phyloP scores from a whole-genome alignment of 2,329 filamentous ascomycete species.

The Endocalyx cinctus region DNA sequence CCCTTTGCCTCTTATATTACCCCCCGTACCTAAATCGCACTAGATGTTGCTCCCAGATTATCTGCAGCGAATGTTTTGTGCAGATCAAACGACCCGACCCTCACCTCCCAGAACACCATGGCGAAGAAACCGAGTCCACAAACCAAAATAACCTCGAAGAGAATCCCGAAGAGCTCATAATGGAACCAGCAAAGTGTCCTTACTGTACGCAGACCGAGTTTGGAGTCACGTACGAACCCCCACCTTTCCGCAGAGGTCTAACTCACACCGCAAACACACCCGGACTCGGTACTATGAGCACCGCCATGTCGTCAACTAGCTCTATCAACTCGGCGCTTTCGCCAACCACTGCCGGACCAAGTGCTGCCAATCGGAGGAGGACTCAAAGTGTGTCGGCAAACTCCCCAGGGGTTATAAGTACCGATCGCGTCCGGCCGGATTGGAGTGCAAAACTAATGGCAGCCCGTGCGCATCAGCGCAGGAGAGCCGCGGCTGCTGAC shows the following conservation, averaged over 20 bases:
- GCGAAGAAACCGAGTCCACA: constrained; percentile 31
- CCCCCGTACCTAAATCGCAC: constrained; percentile 93
- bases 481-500: constrained; percentile 86
- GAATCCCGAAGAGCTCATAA: constrained; percentile 66
- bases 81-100: constrained; percentile 86
- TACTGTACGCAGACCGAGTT: constrained; percentile 96
- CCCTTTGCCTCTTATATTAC: constrained; percentile 95
- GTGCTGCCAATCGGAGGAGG: constrained; percentile 38
- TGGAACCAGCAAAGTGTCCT: constrained; percentile 86
- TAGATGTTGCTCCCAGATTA: constrained; percentile 89
- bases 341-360: constrained; percentile 31
- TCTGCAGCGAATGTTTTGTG: constrained; percentile 98
- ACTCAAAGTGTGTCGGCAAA: constrained; percentile 69
- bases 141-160: constrained; percentile 41
- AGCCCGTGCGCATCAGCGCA: constrained; percentile 77
- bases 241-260: constrained; percentile 81
- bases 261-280: constrained; percentile 55
- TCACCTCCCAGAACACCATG: constrained; percentile 67
- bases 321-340: constrained; percentile 62
- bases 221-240: constrained; percentile 89
- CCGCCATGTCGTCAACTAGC: constrained; percentile 82
- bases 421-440: constrained; percentile 86
- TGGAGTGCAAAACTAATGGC: constrained; percentile 87
- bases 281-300: constrained; percentile 45
- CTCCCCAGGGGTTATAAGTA: constrained; percentile 83